These are phyloP conservation scores for Penicillium sp. DNA, from an alignment of 2,329 filamentous ascomycete species.

Conservation along the genomic window DNA sequence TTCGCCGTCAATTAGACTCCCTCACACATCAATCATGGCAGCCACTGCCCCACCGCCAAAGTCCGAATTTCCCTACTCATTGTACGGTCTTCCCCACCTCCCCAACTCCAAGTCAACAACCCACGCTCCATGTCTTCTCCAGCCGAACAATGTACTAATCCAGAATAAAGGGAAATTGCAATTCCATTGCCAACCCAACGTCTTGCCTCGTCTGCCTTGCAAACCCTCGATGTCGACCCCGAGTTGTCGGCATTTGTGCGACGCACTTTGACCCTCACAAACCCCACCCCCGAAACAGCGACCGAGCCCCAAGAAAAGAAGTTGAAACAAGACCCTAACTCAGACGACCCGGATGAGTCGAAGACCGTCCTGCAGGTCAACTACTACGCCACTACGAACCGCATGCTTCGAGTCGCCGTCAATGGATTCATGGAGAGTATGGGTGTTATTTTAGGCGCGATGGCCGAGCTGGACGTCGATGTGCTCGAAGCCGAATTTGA, in stretches of 20 bases:
- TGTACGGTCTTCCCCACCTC: constrained; percentile 29
- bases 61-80: constrained; percentile 40
- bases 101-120: constrained; percentile 2
- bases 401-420: constrained; percentile 93
- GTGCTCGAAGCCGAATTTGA: constrained; percentile 56
- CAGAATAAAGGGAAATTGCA: constrained; percentile 62
- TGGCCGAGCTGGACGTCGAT: constrained; percentile 87
- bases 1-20: not conserved
- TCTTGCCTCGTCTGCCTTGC: constrained; percentile 73
- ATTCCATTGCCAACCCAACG: constrained; percentile 80
- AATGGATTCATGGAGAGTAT: constrained; percentile 96
- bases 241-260: constrained; percentile 85
- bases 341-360: constrained; percentile 36
- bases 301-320: constrained; percentile 26
- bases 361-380: constrained; percentile 66
- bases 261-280: constrained; percentile 64
- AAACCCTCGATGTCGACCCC: constrained; percentile 77
- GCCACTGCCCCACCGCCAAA: constrained; percentile 14
- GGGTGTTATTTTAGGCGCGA: constrained; percentile 79
- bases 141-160: constrained; percentile 11
- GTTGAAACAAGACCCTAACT: constrained; percentile 17
- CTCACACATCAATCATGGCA: constrained; percentile 18
- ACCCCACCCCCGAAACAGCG: constrained; percentile 21
- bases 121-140: not conserved
- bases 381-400: constrained; percentile 87